phyloP scores from a whole-genome alignment of 768 basidiomycete species.

The Tulasnella sp. region DNA sequence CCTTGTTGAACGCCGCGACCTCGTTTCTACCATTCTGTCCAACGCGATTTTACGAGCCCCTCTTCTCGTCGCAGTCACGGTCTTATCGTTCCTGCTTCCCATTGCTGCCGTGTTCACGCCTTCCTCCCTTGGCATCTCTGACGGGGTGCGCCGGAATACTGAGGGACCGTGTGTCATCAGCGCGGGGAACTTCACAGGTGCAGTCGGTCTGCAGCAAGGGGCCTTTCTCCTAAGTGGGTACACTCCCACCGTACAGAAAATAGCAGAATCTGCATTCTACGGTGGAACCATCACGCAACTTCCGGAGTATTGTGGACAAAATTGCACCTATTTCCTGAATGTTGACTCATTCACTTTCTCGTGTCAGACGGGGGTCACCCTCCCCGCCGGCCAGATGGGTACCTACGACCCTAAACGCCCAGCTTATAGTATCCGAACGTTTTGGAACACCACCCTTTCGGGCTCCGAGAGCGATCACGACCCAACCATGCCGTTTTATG shows the following conservation, averaged over 20 bases:
- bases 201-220: background rate
- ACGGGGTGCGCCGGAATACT: background rate
- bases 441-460: background rate
- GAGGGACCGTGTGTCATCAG: background rate
- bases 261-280: background rate
- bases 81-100: background rate
- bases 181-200: background rate
- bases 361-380: background rate
- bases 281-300: background rate
- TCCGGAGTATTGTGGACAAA: background rate
- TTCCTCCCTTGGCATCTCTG: background rate
- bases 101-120: background rate
- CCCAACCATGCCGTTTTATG: background rate
- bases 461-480: background rate
- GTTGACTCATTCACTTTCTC: background rate
- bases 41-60: background rate
- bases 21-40: background rate
- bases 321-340: background rate
- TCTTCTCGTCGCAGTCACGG: background rate
- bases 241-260: background rate
- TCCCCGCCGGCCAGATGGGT: background rate
- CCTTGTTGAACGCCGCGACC: background rate
- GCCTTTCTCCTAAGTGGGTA: background rate
- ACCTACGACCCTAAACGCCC: background rate
- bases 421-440: background rate